Percentiles rank a stretch among this genome's conserved stretches.
These are phyloP conservation scores for Hyaloscypha bicolor DNA, from an alignment of 495 filamentous ascomycete genomes.

Conservation along the genomic window DNA sequence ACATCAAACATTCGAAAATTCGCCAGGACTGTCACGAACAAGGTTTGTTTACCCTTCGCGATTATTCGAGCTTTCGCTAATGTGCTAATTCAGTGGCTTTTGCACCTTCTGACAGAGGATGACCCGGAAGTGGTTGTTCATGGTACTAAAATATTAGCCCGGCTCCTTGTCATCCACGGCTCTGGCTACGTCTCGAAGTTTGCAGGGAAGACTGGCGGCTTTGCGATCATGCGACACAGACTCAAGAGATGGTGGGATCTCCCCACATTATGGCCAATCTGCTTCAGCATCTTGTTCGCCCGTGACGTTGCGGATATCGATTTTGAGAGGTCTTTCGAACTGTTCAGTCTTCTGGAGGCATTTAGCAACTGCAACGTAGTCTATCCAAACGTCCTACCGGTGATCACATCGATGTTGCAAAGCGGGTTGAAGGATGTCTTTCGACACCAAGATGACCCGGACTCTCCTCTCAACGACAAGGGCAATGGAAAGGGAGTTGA, in stretches of 20 bases:
- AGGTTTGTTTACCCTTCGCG: slow-evolving; percentile 57
- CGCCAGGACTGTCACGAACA: slow-evolving; percentile 92
- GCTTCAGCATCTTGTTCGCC: slow-evolving; percentile 87
- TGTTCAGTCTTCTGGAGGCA: slow-evolving; percentile 68
- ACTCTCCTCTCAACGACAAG: slow-evolving; percentile 44
- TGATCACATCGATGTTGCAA: slow-evolving; percentile 88
- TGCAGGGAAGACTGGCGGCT: slow-evolving; percentile 80
- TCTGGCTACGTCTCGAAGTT: slow-evolving; percentile 82
- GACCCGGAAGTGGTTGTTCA: slow-evolving; percentile 81
- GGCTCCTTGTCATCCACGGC: slow-evolving; percentile 82
- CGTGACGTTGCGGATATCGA: slow-evolving; percentile 75
- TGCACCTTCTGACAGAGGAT: slow-evolving; percentile 88
- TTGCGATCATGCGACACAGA: slow-evolving; percentile 77
- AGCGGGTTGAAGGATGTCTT: slow-evolving; percentile 71
- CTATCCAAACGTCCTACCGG: slow-evolving; percentile 76
- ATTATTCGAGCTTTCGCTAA: slow-evolving; percentile 39
- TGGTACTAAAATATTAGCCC: slow-evolving; percentile 82
- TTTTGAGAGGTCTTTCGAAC: slow-evolving; percentile 71
- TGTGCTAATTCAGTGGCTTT: slow-evolving; percentile 70
- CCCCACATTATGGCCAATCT: slow-evolving; percentile 81
- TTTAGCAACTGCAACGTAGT: slow-evolving; percentile 69
- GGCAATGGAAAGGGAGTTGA: slow-evolving; percentile 12
- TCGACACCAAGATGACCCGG: slow-evolving; percentile 59
- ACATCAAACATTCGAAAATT: slow-evolving; percentile 77
- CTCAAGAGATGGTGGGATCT: slow-evolving; percentile 90